Evolutionary conservation across 2,329 filamentous ascomycete genomes (phyloP).

Genomic region (Colletotrichum falcatum): DNA sequence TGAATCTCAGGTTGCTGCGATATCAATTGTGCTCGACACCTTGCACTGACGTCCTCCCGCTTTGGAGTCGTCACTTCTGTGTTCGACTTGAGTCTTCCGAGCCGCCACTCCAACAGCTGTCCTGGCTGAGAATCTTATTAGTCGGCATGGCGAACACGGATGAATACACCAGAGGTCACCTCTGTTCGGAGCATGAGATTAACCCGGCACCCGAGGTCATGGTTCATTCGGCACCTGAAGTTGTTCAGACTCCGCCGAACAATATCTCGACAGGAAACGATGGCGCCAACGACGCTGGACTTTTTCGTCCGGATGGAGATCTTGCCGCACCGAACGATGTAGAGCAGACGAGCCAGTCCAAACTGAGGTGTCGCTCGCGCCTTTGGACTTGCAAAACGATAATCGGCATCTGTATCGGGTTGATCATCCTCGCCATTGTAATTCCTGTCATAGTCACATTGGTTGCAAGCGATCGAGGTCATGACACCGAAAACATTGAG

Average conservation of each 20-base stretch:
- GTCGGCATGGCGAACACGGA: background rate
- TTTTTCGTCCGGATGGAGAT: background rate
- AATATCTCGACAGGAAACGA: background rate
- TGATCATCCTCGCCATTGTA: background rate
- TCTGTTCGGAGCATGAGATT: constrained; percentile 27
- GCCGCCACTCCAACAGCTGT: background rate
- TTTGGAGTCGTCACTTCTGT: background rate
- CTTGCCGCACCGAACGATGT: background rate
- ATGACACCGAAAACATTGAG: background rate
- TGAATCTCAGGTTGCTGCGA: background rate
- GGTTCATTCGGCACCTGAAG: constrained; percentile 31
- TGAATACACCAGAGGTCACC: background rate
- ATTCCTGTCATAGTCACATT: background rate
- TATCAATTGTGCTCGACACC: background rate
- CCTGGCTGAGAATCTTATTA: background rate
- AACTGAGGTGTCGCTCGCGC: constrained; percentile 41
- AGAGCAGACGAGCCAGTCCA: constrained; percentile 30
- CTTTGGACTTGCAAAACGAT: constrained; percentile 42
- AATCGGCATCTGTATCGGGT: constrained; percentile 49
- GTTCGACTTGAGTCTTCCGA: background rate
- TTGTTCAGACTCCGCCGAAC: constrained; percentile 15
- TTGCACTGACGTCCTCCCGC: background rate
- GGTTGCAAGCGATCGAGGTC: background rate
- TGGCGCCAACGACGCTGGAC: constrained; percentile 4
- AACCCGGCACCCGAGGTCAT: constrained; percentile 33